Percentiles rank a stretch among this genome's conserved stretches.
Evolutionary conservation across 345 rosid genomes (phyloP).

Genomic region (Salix dunnii): DNA sequence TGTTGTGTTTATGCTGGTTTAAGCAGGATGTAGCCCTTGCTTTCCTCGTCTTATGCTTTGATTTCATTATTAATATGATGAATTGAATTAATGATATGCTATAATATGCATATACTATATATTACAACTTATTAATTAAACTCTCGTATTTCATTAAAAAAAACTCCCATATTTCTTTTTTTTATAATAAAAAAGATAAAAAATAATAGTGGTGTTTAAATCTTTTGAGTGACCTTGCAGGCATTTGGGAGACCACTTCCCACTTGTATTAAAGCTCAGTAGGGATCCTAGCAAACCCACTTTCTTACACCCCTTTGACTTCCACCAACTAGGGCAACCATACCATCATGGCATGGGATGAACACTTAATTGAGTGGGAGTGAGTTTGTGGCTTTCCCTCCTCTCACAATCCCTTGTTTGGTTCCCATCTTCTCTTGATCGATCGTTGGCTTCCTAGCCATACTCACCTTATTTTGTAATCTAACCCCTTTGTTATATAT

Average conservation of each 20-base stretch:
- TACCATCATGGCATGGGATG: conserved; percentile 19
- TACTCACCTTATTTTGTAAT: not conserved
- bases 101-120: no score
- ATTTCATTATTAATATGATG: not conserved
- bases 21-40: no score
- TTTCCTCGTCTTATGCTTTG: no score
- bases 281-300: conserved; percentile 27
- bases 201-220: not conserved
- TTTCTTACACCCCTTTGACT: conserved; percentile 28
- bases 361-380: conserved; percentile 28
- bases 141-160: not conserved
- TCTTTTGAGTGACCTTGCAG: conserved; percentile 22
- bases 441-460: not conserved
- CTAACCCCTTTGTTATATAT: conserved; percentile 4
- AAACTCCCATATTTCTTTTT: not conserved
- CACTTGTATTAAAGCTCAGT: conserved; percentile 1
- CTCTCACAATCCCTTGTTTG: not conserved
- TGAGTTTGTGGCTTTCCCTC: conserved; percentile 20
- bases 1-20: no score
- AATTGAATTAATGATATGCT: not conserved
- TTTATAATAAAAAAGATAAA: not conserved
- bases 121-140: no score
- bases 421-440: conserved; percentile 17
- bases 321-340: conserved; percentile 36
- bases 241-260: conserved; percentile 42